Evolutionary conservation across 75 land plant genomes (phyloP).

Genomic region (Selaginella tamariscina): DNA sequence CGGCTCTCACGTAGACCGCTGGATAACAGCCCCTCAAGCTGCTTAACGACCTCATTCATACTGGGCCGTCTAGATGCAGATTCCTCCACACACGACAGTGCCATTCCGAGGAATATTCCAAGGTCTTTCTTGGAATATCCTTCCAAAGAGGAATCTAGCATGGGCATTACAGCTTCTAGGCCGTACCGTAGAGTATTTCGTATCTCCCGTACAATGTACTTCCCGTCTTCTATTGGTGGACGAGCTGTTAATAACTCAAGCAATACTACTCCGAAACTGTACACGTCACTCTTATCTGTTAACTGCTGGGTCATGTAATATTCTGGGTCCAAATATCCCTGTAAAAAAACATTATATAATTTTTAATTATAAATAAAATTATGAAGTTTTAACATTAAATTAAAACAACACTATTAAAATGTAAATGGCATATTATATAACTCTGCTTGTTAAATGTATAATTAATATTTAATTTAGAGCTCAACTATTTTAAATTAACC

Average conservation of each 20-base stretch:
- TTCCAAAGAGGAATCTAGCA: constrained; percentile 30
- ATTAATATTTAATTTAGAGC: too few relatives aligned
- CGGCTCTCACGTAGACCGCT: background rate
- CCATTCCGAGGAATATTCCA: constrained; percentile 17
- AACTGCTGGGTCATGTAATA: constrained; percentile 64
- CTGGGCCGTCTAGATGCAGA: background rate
- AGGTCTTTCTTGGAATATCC: constrained; percentile 22
- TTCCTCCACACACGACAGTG: background rate
- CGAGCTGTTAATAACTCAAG: constrained; percentile 61
- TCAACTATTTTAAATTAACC: too few relatives aligned
- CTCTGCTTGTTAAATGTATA: too few relatives aligned
- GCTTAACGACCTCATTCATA: background rate
- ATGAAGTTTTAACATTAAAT: too few relatives aligned
- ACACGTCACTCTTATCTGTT: constrained; percentile 72
- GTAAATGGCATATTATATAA: too few relatives aligned
- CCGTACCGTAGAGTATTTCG: constrained; percentile 21
- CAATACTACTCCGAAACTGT: constrained; percentile 77
- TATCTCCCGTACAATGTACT: constrained; percentile 50
- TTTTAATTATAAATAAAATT: too few relatives aligned
- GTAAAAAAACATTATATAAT: constrained; percentile 16
- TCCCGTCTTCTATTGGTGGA: constrained; percentile 45
- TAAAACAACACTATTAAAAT: too few relatives aligned
- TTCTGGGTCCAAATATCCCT: constrained; percentile 48
- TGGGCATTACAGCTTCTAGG: constrained; percentile 13
- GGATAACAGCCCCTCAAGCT: background rate